Evolutionary conservation across 768 basidiomycete species (phyloP).

Genomic region (Omphalotus guepiniiformis): DNA sequence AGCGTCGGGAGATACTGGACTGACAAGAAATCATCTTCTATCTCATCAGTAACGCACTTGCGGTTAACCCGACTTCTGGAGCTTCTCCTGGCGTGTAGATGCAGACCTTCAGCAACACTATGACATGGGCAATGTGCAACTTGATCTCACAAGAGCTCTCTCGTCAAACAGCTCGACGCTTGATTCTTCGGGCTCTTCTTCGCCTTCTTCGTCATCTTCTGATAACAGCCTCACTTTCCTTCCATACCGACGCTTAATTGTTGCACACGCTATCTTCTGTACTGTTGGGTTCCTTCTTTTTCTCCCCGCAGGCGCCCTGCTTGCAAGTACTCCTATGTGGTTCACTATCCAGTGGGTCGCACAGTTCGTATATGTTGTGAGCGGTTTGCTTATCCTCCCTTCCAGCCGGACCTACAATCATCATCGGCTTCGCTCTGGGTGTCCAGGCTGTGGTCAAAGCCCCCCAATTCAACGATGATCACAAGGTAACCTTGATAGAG

Average conservation of each 20-base stretch:
- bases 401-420: slow-evolving; percentile 39
- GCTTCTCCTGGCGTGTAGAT: too few relatives aligned
- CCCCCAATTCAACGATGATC: slow-evolving; percentile 36
- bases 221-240: slow-evolving; percentile 37
- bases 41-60: slow-evolving; percentile 1
- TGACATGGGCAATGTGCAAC: too few relatives aligned
- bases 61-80: too few relatives aligned
- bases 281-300: slow-evolving; percentile 47
- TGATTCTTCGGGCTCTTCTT: too few relatives aligned
- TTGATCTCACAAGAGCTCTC: too few relatives aligned
- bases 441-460: slow-evolving; percentile 32
- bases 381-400: too few relatives aligned
- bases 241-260: slow-evolving; percentile 43
- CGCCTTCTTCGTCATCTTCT: too few relatives aligned
- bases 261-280: slow-evolving; percentile 52
- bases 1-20: slow-evolving; percentile 6
- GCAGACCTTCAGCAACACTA: too few relatives aligned
- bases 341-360: slow-evolving; percentile 49
- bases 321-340: slow-evolving; percentile 50
- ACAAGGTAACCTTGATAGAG: slow-evolving; percentile 39
- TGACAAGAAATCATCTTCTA: slow-evolving; percentile 4
- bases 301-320: slow-evolving; percentile 46
- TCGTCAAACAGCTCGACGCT: too few relatives aligned
- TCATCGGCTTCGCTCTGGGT: slow-evolving; percentile 41
- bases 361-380: too few relatives aligned